Conservation (phyloP, 805 yeast species). For the Candida silvatica region DNA sequence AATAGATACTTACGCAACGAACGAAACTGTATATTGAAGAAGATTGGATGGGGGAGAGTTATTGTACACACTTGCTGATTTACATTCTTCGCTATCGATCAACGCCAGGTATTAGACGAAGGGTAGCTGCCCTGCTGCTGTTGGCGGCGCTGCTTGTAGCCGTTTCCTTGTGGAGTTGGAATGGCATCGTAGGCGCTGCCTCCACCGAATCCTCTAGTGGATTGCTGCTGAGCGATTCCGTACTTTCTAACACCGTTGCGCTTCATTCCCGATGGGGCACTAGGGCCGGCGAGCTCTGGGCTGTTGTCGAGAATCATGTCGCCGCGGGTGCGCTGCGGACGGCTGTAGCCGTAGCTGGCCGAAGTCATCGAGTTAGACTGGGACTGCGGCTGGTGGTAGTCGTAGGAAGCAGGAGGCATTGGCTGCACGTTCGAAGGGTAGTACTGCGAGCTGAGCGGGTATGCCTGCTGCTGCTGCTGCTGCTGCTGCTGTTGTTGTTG, state of each 20-base stretch:
- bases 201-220: constrained; percentile 2
- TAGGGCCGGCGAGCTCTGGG: constrained; percentile 35
- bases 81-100: no score
- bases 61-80: no score
- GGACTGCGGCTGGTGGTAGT: not conserved
- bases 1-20: no score
- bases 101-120: no score
- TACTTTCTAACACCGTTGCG: constrained; percentile 15
- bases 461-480: constrained; percentile 10
- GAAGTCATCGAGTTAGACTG: not conserved
- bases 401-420: not conserved
- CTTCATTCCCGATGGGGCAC: constrained; percentile 4
- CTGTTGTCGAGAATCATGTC: constrained; percentile 34
- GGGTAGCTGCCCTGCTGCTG: no score
- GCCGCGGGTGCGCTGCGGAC: not conserved
- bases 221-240: constrained; percentile 12
- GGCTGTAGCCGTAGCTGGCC: not conserved
- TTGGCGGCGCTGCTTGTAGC: not conserved
- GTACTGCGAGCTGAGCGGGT: constrained; percentile 4
- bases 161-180: constrained; percentile 4
- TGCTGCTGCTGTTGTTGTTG: constrained; percentile 19
- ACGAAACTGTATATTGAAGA: no score
- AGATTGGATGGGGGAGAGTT: no score
- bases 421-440: constrained; percentile 3
- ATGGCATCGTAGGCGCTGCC: not conserved